Conservation (phyloP, 2,329 filamentous ascomycete genomes). For the Colletotrichum spinosum region DNA sequence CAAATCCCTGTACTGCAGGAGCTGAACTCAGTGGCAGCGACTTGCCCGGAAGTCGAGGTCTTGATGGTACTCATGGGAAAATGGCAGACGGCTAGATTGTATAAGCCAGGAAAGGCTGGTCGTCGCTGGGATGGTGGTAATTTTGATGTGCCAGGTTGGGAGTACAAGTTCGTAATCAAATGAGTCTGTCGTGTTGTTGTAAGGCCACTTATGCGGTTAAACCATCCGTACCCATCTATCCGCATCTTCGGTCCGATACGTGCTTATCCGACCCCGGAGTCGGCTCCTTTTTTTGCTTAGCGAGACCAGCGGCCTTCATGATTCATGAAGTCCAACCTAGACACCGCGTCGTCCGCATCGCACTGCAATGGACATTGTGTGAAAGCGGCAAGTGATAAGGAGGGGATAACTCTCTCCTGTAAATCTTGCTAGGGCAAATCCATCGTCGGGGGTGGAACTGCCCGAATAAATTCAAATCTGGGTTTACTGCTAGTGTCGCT, state of each 20-base stretch:
- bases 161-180: background rate
- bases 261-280: slow-evolving; percentile 31
- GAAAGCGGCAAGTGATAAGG: background rate
- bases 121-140: background rate
- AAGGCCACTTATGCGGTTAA: slow-evolving; percentile 22
- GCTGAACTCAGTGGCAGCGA: slow-evolving; percentile 3
- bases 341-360: slow-evolving; percentile 4
- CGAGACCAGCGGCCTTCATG: slow-evolving; percentile 34
- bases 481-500: background rate
- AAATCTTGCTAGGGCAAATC: background rate
- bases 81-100: background rate
- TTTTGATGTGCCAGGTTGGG: slow-evolving; percentile 21
- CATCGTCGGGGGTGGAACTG: slow-evolving; percentile 7
- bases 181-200: background rate
- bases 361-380: slow-evolving; percentile 29
- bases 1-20: slow-evolving; percentile 12
- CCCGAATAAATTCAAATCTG: background rate
- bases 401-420: slow-evolving; percentile 5
- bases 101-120: background rate
- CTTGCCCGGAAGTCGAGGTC: background rate
- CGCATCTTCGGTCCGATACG: slow-evolving; percentile 13
- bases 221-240: slow-evolving; percentile 19
- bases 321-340: slow-evolving; percentile 27
- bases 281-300: slow-evolving; percentile 31
- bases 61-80: slow-evolving; percentile 15